Evolutionary conservation across 495 filamentous ascomycete genomes (phyloP), one percentile per base, ranked within the genome.

Genomic region (Penicillium angulare): DNA sequence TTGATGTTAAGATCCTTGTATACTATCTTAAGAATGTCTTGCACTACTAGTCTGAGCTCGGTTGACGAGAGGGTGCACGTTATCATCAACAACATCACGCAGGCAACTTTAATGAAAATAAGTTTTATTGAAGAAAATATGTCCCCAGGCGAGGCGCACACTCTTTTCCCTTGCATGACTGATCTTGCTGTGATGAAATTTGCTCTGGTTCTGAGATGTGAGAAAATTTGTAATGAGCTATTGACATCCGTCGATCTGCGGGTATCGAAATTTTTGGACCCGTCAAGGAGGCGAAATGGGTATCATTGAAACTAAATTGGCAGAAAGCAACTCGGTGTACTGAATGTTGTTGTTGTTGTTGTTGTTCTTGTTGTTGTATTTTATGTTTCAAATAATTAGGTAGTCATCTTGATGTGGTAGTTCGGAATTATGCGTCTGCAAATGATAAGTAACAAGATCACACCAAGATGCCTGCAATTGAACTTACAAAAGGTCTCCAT

Each of bases 11-110:
- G n/a, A n/a, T 77, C 2, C 65, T 67, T 13, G 60, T 59, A 0
- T 80, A 80, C 47, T 80, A 77, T 47, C 47, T 79, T 26, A 73
- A 75, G 16, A 61, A 66, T 22, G 59, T 80, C 15, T 48, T 82
- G 7, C 75, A 80, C 34, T 75, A 79, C 55, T 78, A 73, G 71
- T 64, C 67, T 1, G 74, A n/a, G n/a, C n/a, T n/a, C n/a, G n/a
- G n/a, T n/a, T n/a, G n/a, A 79, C 41, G 68, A 77, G 16, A 59
- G 59, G 31, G 69, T 64, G 17, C 40, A 50, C 3, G 50, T 47
- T 26, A 74, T 80, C 8, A 59, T 81, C 3, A 44, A 50, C 1
- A 48, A 65, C 40, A 53, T 75, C 17, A 54, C 42, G n/a, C 32
- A 50, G 2, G 68, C 71, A n/a, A n/a, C n/a, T n/a, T n/a, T n/a